Percentiles rank a stretch among this genome's conserved stretches.
phyloP scores from a whole-genome alignment of 306 rosid genomes.

The Vicia villosa region DNA sequence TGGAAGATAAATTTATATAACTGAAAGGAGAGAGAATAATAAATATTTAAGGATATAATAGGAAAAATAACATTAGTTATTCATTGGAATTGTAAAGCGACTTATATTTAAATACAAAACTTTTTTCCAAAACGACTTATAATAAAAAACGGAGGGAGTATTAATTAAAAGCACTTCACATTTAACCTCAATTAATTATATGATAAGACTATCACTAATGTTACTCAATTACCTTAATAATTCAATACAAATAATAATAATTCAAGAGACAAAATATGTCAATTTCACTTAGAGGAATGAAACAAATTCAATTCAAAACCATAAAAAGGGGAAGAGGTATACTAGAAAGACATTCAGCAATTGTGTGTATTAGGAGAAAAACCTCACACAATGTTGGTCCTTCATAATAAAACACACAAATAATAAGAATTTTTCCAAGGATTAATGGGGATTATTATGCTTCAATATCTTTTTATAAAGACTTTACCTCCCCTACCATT shows the following conservation, averaged over 20 bases:
- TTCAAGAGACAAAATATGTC: not conserved
- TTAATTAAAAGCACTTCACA: not conserved
- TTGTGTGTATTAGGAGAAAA: conserved; percentile 27
- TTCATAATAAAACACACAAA: conserved; percentile 42
- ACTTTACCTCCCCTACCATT: too few relatives aligned
- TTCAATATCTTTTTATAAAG: too few relatives aligned
- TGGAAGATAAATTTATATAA: too few relatives aligned
- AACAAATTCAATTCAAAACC: conserved; percentile 43
- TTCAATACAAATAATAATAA: conserved; percentile 4
- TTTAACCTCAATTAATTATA: not conserved
- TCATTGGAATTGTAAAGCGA: too few relatives aligned
- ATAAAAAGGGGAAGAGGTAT: conserved; percentile 2
- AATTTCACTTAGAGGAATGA: conserved; percentile 12
- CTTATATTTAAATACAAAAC: too few relatives aligned
- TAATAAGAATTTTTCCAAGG: too few relatives aligned
- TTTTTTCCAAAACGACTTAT: too few relatives aligned
- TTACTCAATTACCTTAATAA: conserved; percentile 1
- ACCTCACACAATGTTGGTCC: conserved; percentile 1
- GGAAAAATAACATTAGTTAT: too few relatives aligned
- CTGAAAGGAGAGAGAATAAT: too few relatives aligned
- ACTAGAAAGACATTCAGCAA: not conserved
- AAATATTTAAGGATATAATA: too few relatives aligned
- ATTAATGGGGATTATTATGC: too few relatives aligned
- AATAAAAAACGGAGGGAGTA: too few relatives aligned
- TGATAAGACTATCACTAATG: not conserved